Percentiles rank a stretch among this genome's conserved stretches.
These are phyloP conservation scores for Rhodomyrtus tomentosa DNA, from an alignment of 345 rosid genomes.

Conservation along the genomic window DNA sequence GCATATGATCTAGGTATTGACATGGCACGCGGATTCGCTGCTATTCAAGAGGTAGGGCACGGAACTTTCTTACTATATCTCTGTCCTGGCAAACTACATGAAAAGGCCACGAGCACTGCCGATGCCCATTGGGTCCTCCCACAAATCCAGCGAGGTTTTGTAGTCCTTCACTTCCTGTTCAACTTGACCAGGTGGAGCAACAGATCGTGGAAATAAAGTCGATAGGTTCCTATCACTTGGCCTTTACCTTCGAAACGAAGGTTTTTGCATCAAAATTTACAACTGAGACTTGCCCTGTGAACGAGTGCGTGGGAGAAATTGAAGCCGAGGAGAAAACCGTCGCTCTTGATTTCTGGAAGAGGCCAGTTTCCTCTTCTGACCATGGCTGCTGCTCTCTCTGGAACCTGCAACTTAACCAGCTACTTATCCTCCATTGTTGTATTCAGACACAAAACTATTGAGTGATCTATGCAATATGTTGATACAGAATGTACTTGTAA, in stretches of 20 bases:
- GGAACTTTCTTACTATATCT: background rate
- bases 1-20: background rate
- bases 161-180: background rate
- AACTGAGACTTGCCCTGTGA: background rate
- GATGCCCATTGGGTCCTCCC: background rate
- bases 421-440: background rate
- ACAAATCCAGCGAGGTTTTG: background rate
- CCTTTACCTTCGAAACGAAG: background rate
- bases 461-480: background rate
- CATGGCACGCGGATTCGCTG: background rate
- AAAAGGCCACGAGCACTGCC: background rate
- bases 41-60: background rate
- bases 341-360: background rate
- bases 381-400: background rate
- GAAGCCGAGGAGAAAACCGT: slow-evolving; percentile 1
- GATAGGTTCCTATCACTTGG: background rate
- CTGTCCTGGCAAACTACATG: background rate
- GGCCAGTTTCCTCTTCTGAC: background rate
- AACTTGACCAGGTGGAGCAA: background rate
- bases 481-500: background rate
- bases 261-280: background rate
- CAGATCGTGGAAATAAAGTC: background rate
- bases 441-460: background rate
- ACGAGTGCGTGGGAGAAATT: background rate
- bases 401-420: background rate